Conservation (phyloP, 768 basidiomycete genomes). For the Phaffia australis region DNA sequence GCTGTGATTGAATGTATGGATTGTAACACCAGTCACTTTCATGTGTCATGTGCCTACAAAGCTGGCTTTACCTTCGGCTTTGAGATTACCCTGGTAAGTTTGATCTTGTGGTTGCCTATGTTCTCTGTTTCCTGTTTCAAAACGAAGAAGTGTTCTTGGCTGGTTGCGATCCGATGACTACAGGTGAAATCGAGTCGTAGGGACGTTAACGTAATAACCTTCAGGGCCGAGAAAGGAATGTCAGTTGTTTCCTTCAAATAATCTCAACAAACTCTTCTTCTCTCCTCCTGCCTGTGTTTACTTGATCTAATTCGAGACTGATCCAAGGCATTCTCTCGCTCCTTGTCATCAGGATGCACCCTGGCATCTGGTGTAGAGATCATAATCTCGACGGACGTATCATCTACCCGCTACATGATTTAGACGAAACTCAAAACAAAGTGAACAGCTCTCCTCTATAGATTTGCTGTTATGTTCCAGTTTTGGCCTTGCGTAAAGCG, state of each 20-base stretch:
- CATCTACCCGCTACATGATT: constrained; percentile 74
- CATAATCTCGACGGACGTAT: constrained; percentile 51
- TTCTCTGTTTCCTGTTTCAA: background rate
- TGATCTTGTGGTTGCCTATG: background rate
- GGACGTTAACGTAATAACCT: constrained; percentile 53
- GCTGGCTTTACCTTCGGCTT: constrained; percentile 78
- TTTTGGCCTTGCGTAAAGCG: background rate
- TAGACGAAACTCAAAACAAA: constrained; percentile 41
- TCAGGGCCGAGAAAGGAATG: constrained; percentile 64
- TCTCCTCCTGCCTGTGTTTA: background rate
- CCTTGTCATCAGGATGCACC: constrained; percentile 45
- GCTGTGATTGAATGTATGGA: constrained; percentile 75
- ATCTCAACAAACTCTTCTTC: background rate
- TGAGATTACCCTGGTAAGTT: constrained; percentile 69
- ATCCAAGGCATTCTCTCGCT: background rate
- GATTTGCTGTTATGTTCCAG: background rate
- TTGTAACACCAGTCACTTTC: constrained; percentile 61
- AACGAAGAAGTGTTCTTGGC: background rate
- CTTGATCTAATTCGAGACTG: no score
- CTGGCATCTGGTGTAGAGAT: constrained; percentile 65
- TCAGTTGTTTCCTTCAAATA: background rate
- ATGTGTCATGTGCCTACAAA: constrained; percentile 82
- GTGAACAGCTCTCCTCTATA: background rate
- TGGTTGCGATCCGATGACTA: background rate
- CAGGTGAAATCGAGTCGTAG: constrained; percentile 73